Conservation (phyloP, 306 rosid species). For the Erythrophleum fordii region DNA sequence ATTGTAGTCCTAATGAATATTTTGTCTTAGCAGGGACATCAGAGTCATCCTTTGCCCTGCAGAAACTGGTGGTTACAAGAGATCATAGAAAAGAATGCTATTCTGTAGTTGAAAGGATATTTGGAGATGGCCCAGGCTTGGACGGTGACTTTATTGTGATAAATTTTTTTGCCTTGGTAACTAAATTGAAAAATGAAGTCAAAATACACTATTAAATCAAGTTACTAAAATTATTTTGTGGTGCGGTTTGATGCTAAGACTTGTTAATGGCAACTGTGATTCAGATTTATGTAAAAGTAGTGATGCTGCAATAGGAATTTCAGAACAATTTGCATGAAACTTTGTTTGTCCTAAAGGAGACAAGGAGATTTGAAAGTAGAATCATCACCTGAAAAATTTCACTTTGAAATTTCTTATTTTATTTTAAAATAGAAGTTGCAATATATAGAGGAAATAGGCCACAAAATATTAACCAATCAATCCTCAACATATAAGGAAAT, state of each 20-base stretch:
- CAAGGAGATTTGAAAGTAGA: conserved; percentile 19
- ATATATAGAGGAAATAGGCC: no score
- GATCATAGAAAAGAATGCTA: conserved; percentile 67
- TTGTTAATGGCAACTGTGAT: conserved; percentile 8
- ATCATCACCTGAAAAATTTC: background rate
- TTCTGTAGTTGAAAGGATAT: conserved; percentile 62
- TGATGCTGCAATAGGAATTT: conserved; percentile 1
- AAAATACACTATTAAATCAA: background rate
- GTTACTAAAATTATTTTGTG: background rate
- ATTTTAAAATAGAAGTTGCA: no score
- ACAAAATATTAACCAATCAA: no score
- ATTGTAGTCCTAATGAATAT: conserved; percentile 30
- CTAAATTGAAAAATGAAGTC: background rate
- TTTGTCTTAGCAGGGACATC: conserved; percentile 49
- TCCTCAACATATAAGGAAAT: no score
- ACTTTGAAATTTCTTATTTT: no score
- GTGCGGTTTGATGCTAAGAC: background rate
- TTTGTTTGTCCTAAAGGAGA: conserved; percentile 17
- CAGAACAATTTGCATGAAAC: background rate
- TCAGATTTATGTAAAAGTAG: conserved; percentile 7
- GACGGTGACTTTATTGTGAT: conserved; percentile 68
- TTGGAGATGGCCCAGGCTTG: conserved; percentile 65
- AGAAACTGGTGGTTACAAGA: conserved; percentile 53
- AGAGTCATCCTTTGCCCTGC: conserved; percentile 56
- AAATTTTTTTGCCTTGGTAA: conserved; percentile 88